Evolutionary conservation across 1,139 yeast species (phyloP).

Genomic region (Geotrichum candidum): DNA sequence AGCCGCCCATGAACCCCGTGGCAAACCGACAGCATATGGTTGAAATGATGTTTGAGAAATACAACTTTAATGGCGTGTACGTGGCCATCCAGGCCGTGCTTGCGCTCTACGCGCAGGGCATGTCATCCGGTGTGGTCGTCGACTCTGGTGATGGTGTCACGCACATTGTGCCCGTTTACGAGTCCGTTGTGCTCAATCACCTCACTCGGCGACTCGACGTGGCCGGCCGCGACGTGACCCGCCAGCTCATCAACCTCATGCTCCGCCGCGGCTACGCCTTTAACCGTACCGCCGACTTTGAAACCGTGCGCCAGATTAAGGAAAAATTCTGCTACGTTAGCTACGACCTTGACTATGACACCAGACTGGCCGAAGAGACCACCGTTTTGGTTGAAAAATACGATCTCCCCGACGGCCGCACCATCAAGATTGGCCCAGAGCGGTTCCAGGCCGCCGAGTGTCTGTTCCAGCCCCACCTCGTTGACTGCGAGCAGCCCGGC

Average conservation of each 20-base stretch:
- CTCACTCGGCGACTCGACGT: constrained; percentile 88
- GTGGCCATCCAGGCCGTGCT: constrained; percentile 98
- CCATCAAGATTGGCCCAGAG: constrained; percentile 89
- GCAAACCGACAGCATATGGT: constrained; percentile 93
- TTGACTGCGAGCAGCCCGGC: constrained; percentile 97
- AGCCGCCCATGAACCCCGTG: constrained; percentile 96
- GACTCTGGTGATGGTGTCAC: constrained; percentile 96
- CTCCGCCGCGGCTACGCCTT: constrained; percentile 96
- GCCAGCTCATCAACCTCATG: constrained; percentile 82
- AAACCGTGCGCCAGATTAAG: constrained; percentile 95
- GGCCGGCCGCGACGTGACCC: constrained; percentile 97
- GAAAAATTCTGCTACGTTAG: constrained; percentile 94
- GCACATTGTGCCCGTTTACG: constrained; percentile 96
- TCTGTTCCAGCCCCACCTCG: constrained; percentile 91
- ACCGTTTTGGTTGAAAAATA: constrained; percentile 86
- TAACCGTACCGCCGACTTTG: constrained; percentile 97
- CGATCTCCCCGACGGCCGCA: constrained; percentile 95
- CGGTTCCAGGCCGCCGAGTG: constrained; percentile 98
- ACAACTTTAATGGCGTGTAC: constrained; percentile 91
- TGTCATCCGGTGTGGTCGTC: constrained; percentile 96
- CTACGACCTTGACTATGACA: constrained; percentile 85
- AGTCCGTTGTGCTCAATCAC: constrained; percentile 90
- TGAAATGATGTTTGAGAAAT: constrained; percentile 94
- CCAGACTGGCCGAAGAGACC: constrained; percentile 84
- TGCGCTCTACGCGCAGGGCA: constrained; percentile 94